phyloP scores from a whole-genome alignment of 495 filamentous ascomycete species.

The Astrothelium macrocarpum region DNA sequence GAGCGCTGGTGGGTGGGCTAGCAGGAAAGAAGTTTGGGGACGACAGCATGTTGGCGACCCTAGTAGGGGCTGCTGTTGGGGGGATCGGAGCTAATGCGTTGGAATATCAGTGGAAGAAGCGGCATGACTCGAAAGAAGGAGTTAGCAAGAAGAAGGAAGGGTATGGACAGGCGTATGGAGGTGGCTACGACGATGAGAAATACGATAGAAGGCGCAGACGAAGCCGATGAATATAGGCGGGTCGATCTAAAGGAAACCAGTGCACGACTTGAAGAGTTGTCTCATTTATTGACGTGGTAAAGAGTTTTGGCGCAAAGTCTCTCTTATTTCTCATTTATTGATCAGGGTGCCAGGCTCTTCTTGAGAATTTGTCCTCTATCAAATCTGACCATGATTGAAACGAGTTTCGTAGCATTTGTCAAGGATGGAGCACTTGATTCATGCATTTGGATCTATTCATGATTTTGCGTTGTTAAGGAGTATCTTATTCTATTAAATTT shows the following conservation, averaged over 20 bases:
- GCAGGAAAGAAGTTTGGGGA: constrained; percentile 17
- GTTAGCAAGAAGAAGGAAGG: constrained; percentile 6
- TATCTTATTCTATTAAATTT: background rate
- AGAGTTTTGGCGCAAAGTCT: background rate
- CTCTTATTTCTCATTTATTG: background rate
- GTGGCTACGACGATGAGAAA: constrained; percentile 1
- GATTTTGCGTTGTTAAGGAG: background rate
- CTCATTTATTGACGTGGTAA: background rate
- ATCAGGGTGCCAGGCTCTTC: background rate
- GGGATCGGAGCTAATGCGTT: constrained; percentile 17
- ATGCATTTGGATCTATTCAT: background rate
- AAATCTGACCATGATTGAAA: background rate
- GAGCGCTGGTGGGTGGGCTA: constrained; percentile 19
- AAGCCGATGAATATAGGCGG: background rate
- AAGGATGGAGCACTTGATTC: background rate
- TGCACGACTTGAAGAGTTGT: background rate
- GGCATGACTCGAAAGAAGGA: constrained; percentile 10
- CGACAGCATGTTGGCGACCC: constrained; percentile 11
- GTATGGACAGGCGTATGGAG: constrained; percentile 16
- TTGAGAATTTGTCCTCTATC: background rate
- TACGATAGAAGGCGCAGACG: background rate
- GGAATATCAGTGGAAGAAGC: constrained; percentile 18
- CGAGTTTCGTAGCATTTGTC: background rate
- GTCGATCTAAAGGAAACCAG: background rate
- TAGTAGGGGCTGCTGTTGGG: constrained; percentile 19